Evolutionary conservation across 768 basidiomycete species (phyloP).

Genomic region (Hydnomerulius pinastri): DNA sequence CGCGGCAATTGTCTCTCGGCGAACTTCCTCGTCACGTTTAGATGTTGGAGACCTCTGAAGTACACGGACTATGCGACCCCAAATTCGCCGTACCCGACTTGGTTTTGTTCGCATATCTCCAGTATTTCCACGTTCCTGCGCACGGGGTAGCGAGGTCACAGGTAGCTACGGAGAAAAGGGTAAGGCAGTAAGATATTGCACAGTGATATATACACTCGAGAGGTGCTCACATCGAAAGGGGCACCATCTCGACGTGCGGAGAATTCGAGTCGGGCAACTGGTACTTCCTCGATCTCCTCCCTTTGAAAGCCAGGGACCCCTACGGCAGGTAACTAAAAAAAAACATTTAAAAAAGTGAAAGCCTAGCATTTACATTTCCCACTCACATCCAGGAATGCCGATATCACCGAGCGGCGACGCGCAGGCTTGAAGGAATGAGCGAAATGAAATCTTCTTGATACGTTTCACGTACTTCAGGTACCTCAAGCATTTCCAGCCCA

Average conservation of each 20-base stretch:
- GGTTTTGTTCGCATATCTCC: neutral
- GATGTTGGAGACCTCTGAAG: neutral
- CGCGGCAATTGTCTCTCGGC: neutral
- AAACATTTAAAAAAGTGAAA: neutral
- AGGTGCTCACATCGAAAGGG: neutral
- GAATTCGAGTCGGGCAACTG: neutral
- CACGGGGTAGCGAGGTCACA: neutral
- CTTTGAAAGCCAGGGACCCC: neutral
- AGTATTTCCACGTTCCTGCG: neutral
- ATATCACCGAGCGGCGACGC: neutral
- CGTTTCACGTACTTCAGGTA: neutral
- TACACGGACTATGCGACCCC: neutral
- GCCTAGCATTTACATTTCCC: neutral
- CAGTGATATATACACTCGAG: neutral
- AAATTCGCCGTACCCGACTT: neutral
- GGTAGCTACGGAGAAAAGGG: neutral
- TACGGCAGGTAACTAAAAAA: neutral
- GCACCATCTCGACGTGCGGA: too few species aligned
- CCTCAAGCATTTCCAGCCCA: neutral
- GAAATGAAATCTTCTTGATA: neutral
- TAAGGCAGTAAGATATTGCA: neutral
- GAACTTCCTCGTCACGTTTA: neutral
- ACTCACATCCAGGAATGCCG: neutral
- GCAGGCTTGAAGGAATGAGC: neutral
- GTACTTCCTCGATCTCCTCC: neutral